Evolutionary conservation across 345 rosid genomes (phyloP).

Genomic region (Brassica carinata): DNA sequence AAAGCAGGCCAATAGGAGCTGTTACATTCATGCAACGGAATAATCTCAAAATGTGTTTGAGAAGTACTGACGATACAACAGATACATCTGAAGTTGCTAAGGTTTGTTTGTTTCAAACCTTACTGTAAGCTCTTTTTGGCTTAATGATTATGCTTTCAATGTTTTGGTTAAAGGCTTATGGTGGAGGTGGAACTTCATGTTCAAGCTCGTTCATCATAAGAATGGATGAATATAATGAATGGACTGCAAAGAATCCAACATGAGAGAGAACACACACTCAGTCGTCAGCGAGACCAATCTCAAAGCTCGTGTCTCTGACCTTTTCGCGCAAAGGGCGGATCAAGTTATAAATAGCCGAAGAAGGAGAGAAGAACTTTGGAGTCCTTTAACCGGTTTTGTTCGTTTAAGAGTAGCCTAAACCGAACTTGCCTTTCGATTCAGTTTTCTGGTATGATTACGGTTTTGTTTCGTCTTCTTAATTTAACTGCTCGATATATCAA

Average conservation of each 20-base stretch:
- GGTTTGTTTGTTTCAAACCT: no score
- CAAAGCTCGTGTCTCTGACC: neutral
- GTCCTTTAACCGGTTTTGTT: no score
- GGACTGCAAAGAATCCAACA: slow-evolving; percentile 49
- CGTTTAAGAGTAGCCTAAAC: no score
- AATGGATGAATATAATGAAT: slow-evolving; percentile 83
- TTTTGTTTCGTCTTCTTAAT: no score
- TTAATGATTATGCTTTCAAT: no score
- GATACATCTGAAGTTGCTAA: slow-evolving; percentile 87
- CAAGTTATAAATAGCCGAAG: neutral
- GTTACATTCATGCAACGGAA: slow-evolving; percentile 68
- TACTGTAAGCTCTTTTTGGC: no score
- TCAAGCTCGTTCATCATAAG: slow-evolving; percentile 89
- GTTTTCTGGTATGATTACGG: no score
- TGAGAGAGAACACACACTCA: neutral
- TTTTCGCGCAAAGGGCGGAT: neutral
- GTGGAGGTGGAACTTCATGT: slow-evolving; percentile 71
- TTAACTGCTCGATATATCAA: no score
- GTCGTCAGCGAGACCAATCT: neutral
- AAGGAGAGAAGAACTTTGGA: no score
- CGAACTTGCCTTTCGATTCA: no score
- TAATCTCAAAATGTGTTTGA: slow-evolving; percentile 84
- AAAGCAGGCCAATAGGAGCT: slow-evolving; percentile 82
- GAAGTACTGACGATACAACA: slow-evolving; percentile 62
- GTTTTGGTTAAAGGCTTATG: no score